A percentile compares a stretch with the other conserved stretches of the same genome.
Evolutionary conservation across 257 asterid genomes (phyloP).

Genomic region (Phtheirospermum japonicum): DNA sequence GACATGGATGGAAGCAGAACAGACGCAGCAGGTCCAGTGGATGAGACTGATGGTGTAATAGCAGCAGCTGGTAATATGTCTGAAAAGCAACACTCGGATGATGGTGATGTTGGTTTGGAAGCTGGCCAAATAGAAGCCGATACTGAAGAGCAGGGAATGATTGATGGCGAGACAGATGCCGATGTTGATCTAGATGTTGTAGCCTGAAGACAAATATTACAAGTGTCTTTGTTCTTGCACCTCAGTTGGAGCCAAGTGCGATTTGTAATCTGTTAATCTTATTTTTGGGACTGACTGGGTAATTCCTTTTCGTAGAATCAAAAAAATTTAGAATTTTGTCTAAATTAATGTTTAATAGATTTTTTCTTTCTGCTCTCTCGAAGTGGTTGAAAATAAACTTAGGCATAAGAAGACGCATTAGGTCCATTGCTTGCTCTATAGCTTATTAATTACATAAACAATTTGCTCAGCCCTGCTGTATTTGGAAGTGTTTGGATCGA

Average conservation of each 20-base stretch:
- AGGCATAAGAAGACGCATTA: too few relatives aligned
- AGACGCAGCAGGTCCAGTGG: constrained; percentile 48
- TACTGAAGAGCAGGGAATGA: constrained; percentile 44
- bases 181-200: constrained; percentile 60
- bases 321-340: not conserved
- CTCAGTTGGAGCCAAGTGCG: not conserved
- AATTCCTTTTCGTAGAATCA: not conserved
- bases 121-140: constrained; percentile 63
- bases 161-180: constrained; percentile 61
- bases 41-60: constrained; percentile 41
- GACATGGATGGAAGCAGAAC: constrained; percentile 53
- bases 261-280: not conserved
- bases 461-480: too few relatives aligned
- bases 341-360: not conserved
- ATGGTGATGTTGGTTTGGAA: constrained; percentile 53
- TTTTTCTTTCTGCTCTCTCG: too few relatives aligned
- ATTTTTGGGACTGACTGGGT: not conserved
- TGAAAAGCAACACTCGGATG: constrained; percentile 66
- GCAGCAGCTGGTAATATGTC: constrained; percentile 43
- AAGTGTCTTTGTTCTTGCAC: not conserved
- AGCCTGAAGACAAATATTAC: constrained; percentile 24
- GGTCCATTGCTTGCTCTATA: too few relatives aligned
- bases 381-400: too few relatives aligned
- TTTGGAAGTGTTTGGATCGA: too few relatives aligned
- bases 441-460: too few relatives aligned